These are phyloP conservation scores for Coemansia sp. DNA, from an alignment of 192 early-diverging fungal genomes.

Conservation along the genomic window DNA sequence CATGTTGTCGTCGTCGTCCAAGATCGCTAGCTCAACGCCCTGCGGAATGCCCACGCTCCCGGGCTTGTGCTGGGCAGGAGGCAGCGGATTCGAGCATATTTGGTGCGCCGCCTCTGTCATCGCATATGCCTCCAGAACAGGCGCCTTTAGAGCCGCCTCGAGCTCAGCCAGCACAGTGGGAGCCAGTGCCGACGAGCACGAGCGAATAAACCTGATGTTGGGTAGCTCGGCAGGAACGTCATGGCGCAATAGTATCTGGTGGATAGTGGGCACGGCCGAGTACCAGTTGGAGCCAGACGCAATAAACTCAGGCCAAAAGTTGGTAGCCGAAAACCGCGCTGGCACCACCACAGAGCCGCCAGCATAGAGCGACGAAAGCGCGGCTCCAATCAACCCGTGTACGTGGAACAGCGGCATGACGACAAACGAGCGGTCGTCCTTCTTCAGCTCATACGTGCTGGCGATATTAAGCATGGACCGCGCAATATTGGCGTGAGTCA, in stretches of 20 bases:
- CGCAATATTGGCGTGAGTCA: constrained; percentile 76
- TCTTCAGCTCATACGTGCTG: constrained; percentile 65
- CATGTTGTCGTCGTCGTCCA: constrained; percentile 55
- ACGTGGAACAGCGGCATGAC: constrained; percentile 92
- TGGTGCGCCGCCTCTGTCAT: constrained; percentile 92
- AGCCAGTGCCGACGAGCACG: constrained; percentile 76
- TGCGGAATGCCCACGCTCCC: constrained; percentile 79
- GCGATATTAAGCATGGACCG: constrained; percentile 76
- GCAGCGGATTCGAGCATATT: constrained; percentile 82
- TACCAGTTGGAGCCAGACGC: constrained; percentile 69
- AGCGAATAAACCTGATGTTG: constrained; percentile 76
- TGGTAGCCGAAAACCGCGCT: constrained; percentile 66
- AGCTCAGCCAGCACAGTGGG: constrained; percentile 68
- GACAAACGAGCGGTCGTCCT: constrained; percentile 66
- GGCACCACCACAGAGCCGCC: constrained; percentile 76
- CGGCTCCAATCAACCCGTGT: constrained; percentile 79
- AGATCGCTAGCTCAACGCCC: constrained; percentile 73
- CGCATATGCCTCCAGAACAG: constrained; percentile 83
- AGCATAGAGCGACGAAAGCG: constrained; percentile 68
- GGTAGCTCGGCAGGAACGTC: constrained; percentile 36
- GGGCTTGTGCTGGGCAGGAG: constrained; percentile 68
- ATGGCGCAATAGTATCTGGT: constrained; percentile 74
- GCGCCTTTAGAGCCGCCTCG: constrained; percentile 66
- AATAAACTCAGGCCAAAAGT: constrained; percentile 78
- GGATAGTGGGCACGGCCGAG: constrained; percentile 83